Conservation (phyloP, 805 yeast species). For the Lipomyces spencermartinsiae region DNA sequence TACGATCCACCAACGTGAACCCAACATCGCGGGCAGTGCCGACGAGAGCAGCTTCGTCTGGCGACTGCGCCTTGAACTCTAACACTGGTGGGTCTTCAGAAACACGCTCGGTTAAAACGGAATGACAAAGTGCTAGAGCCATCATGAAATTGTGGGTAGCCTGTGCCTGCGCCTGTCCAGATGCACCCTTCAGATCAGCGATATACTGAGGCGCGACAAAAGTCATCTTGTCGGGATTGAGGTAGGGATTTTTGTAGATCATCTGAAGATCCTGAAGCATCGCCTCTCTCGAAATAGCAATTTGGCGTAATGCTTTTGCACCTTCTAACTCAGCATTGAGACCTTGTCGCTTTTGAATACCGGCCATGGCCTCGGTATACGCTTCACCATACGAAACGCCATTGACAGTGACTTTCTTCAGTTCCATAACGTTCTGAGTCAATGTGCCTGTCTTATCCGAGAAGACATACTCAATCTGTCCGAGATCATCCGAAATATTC, state of each 20-base stretch:
- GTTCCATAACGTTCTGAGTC: slow-evolving; percentile 84
- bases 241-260: slow-evolving; percentile 54
- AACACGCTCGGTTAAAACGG: slow-evolving; percentile 69
- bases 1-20: slow-evolving; percentile 61
- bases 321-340: slow-evolving; percentile 60
- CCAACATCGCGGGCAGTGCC: slow-evolving; percentile 77
- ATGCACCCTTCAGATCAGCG: slow-evolving; percentile 55
- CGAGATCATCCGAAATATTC: slow-evolving; percentile 83
- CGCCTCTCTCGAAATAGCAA: slow-evolving; percentile 51
- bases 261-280: slow-evolving; percentile 57
- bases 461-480: slow-evolving; percentile 81
- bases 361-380: slow-evolving; percentile 78
- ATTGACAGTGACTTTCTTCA: slow-evolving; percentile 73
- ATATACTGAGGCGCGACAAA: slow-evolving; percentile 68
- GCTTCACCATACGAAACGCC: slow-evolving; percentile 75
- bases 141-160: slow-evolving; percentile 66
- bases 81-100: slow-evolving; percentile 48
- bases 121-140: slow-evolving; percentile 74
- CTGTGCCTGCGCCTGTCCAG: slow-evolving; percentile 52
- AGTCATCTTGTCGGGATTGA: slow-evolving; percentile 59
- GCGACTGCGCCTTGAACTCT: slow-evolving; percentile 77
- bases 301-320: slow-evolving; percentile 50
- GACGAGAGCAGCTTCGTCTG: slow-evolving; percentile 84
- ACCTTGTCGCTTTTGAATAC: slow-evolving; percentile 70
- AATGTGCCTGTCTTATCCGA: slow-evolving; percentile 86